Percentiles rank a stretch among this genome's conserved stretches.
Conservation (phyloP, 176 grass and related monocot species). For the Rhynchospora pubera region DNA sequence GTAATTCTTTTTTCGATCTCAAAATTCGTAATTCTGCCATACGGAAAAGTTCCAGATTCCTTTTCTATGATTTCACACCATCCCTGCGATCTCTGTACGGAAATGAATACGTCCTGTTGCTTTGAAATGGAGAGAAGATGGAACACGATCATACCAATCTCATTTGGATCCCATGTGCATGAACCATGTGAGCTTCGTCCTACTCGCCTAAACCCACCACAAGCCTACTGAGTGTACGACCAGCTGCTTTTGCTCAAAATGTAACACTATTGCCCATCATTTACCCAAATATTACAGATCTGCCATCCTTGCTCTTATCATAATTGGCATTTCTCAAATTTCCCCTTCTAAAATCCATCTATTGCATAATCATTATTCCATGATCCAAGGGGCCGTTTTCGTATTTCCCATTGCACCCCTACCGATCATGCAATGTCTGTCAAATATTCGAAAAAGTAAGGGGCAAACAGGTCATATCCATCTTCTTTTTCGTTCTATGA, state of each 20-base stretch:
- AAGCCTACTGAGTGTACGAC: neutral
- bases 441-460: neutral
- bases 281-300: neutral
- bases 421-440: neutral
- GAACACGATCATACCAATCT: neutral
- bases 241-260: neutral
- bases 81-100: neutral
- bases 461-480: neutral
- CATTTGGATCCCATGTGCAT: neutral
- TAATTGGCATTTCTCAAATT: neutral
- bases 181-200: neutral
- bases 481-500: neutral
- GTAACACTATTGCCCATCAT: neutral
- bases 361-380: neutral
- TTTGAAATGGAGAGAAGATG: neutral
- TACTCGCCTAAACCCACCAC: neutral
- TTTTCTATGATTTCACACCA: neutral
- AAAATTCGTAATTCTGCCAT: neutral
- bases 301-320: slow-evolving; percentile 20
- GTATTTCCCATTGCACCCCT: neutral
- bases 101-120: neutral
- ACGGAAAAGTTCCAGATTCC: too few relatives aligned
- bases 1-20: too few relatives aligned
- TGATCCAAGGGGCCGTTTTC: neutral
- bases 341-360: neutral